phyloP scores from a whole-genome alignment of 1,284 basidiomycete genomes.

The Melampsora larici-populina region DNA sequence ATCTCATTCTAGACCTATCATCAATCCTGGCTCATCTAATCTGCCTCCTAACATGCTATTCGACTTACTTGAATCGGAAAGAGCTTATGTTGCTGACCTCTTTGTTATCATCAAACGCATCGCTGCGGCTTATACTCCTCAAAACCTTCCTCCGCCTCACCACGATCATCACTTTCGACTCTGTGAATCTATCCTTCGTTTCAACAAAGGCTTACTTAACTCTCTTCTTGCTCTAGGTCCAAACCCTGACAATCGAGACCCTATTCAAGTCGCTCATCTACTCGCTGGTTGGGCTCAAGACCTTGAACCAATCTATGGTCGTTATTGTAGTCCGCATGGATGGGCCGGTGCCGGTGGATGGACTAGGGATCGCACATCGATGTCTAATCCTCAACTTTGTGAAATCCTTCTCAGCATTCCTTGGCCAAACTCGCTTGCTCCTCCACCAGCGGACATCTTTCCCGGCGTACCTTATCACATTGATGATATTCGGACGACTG shows the following conservation, averaged over 20 bases:
- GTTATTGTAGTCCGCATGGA: slow-evolving; percentile 26
- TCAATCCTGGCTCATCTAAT: background rate
- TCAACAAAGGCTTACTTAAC: slow-evolving; percentile 19
- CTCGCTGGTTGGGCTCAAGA: slow-evolving; percentile 5
- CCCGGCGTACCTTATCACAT: slow-evolving; percentile 23
- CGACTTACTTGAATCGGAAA: slow-evolving; percentile 19
- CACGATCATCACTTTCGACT: slow-evolving; percentile 34
- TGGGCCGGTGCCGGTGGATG: slow-evolving; percentile 34
- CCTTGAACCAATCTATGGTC: slow-evolving; percentile 15
- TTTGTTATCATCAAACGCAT: slow-evolving; percentile 20
- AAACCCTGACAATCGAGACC: background rate
- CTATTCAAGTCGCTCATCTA: slow-evolving; percentile 6
- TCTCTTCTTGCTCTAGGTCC: slow-evolving; percentile 2
- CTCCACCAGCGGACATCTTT: slow-evolving; percentile 13
- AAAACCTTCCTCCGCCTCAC: slow-evolving; percentile 22
- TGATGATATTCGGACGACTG: slow-evolving; percentile 3
- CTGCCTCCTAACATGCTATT: background rate
- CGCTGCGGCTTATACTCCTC: slow-evolving; percentile 3
- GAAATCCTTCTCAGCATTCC: slow-evolving; percentile 10
- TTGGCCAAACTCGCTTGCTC: slow-evolving; percentile 28
- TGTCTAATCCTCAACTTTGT: slow-evolving; percentile 1
- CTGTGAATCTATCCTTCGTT: slow-evolving; percentile 12
- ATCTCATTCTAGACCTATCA: background rate
- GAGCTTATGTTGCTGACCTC: slow-evolving; percentile 12
- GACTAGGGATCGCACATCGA: slow-evolving; percentile 9